Evolutionary conservation across 208 protist genomes (phyloP), one percentile per base, ranked within the genome.

Genomic region (Crithidia fasciculata): DNA sequence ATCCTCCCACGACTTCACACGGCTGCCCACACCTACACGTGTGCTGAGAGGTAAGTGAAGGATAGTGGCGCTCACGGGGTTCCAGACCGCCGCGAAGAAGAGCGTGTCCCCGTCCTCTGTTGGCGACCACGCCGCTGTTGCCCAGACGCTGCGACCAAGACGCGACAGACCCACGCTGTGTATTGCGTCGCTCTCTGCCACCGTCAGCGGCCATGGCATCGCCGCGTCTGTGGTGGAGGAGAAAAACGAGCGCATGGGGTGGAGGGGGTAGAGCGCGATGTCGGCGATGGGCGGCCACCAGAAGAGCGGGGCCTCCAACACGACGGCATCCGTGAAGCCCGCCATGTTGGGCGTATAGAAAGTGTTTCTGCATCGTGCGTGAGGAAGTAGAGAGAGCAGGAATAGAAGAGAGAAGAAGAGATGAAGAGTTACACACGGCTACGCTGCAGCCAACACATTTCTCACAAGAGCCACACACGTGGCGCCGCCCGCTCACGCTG

Each of bases 261-360:
- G 40, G 13, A 94, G 50, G 2, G 91, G 86, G 66, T 92, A 78
- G 15, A 65, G 64, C 13, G 76, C 69, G 15, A 94, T 65, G 8
- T 81, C 53, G 2, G 55, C 69, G 2, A 89, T 54, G 37, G 83
- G 39, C 5, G 91, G 91, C 91, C 91, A 96, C 91, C 91, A 96
- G 39, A 74, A 61, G 36, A 81, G 68, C 2, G 83, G 76, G 18
- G 83, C 80, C 18, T 74, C 52, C 10, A 96, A 57, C 66, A 91
- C 76, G 18, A 96, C 49, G 12, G 85, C 66, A 45, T 87, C 90
- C 0, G 82, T 89, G 69, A 86, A 86, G 47, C 89, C 81, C 2
- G 67, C 44, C 73, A 80, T 82, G 15, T 28, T 16, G 8, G 40
- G 15, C 60, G 28, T 28, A 28, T 28, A 1, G 28, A 1, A 28